phyloP scores from a whole-genome alignment of 352 stramenopile genomes.

The Pythium brassicae region DNA sequence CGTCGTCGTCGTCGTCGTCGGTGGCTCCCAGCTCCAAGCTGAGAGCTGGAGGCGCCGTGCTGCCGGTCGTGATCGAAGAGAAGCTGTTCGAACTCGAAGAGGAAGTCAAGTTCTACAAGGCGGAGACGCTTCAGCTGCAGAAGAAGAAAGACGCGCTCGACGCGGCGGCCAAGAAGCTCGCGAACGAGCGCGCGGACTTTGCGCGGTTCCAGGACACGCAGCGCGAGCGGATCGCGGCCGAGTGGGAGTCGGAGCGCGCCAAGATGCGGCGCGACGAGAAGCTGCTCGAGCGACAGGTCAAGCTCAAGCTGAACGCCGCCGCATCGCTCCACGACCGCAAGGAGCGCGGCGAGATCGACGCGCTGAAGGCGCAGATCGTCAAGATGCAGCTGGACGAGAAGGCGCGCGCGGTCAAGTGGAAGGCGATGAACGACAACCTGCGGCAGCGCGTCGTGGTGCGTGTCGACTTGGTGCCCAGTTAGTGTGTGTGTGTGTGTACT shows the following conservation, averaged over 20 bases:
- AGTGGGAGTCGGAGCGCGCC: constrained; percentile 58
- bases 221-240: constrained; percentile 45
- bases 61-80: constrained; percentile 76
- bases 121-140: constrained; percentile 74
- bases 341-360: constrained; percentile 64
- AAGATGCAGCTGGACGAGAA: constrained; percentile 77
- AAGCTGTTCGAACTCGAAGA: constrained; percentile 77
- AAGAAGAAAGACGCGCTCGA: constrained; percentile 67
- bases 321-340: constrained; percentile 51
- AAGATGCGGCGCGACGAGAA: constrained; percentile 78
- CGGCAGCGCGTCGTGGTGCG: constrained; percentile 59
- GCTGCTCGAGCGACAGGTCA: constrained; percentile 67
- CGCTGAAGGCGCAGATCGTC: constrained; percentile 79
- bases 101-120: constrained; percentile 85
- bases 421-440: constrained; percentile 60
- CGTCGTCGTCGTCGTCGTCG: no score
- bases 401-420: constrained; percentile 47
- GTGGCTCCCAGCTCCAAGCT: not conserved
- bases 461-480: not conserved
- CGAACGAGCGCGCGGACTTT: constrained; percentile 46
- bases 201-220: constrained; percentile 48
- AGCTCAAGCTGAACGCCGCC: constrained; percentile 54
- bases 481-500: not conserved
- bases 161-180: constrained; percentile 54
- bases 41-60: constrained; percentile 11